phyloP scores from a whole-genome alignment of 441 rosid genomes.

The Flueggea neowawraea region DNA sequence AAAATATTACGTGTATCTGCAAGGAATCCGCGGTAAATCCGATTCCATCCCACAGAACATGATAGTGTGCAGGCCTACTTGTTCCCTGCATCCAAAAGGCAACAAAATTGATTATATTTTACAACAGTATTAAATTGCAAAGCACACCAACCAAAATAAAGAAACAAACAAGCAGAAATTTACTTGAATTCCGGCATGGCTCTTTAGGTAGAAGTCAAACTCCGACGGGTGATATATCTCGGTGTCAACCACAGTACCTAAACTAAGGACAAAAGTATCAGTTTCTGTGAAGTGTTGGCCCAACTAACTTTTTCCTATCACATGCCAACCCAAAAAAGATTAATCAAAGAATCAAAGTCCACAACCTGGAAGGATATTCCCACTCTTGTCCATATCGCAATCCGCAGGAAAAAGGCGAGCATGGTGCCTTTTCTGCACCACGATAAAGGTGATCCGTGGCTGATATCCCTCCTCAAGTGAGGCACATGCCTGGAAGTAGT shows the following conservation, averaged over 20 bases:
- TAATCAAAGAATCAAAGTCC: neutral
- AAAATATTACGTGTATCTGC: conserved; percentile 79
- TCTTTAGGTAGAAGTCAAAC: conserved; percentile 72
- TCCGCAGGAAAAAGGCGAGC: conserved; percentile 68
- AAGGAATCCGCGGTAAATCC: conserved; percentile 48
- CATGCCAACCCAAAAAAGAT: too few species aligned
- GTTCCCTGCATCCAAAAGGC: conserved; percentile 50
- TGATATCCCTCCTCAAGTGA: conserved; percentile 52
- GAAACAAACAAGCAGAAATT: neutral
- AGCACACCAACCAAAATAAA: too few species aligned
- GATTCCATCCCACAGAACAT: conserved; percentile 68
- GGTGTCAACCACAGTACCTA: conserved; percentile 88
- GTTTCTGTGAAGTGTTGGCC: too few species aligned
- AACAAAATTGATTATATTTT: neutral
- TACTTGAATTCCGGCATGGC: conserved; percentile 83
- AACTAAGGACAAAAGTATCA: neutral
- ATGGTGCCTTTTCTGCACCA: conserved; percentile 89
- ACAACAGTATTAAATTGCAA: too few species aligned
- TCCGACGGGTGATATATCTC: conserved; percentile 65
- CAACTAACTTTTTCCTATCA: too few species aligned
- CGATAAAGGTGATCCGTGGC: conserved; percentile 74
- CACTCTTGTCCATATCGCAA: conserved; percentile 49
- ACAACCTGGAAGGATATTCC: conserved; percentile 73
- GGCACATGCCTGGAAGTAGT: conserved; percentile 51
- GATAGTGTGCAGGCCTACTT: conserved; percentile 74